Evolutionary conservation across 2,329 filamentous ascomycete species (phyloP), one percentile per base, ranked within the genome.

Genomic region (Diaporthe vexans): DNA sequence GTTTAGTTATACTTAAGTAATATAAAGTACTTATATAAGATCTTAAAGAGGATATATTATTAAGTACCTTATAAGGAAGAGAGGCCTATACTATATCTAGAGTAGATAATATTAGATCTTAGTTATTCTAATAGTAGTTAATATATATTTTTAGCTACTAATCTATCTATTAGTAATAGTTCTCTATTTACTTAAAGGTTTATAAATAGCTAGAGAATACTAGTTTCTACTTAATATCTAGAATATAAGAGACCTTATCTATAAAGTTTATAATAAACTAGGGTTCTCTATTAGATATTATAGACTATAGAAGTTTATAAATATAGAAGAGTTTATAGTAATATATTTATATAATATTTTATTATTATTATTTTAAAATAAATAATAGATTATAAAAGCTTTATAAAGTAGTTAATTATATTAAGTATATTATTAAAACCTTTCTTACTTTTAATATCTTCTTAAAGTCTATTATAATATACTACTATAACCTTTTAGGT

Each of bases 101-200:
- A 4, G 8, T n/a, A 21, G 19, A 7, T 57, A 57, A 57, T 57
- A 57, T 57, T 3, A 57, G 7, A 11, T 58, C 2, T 24, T 58
- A 58, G 6, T 37, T 58, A 58, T 58, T n/a, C 10, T 58, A 40
- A 40, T 37, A 58, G 11, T 58, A 58, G 21, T 58, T 58, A 58
- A 37, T 37, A 58, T 37, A 58, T 58, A 37, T 58, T 7, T 58
- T 58, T 37, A 58, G 11, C 8, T n/a, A 10, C 7, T 57, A 35
- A 19, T 33, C 9, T 57, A 57, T 57, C 8, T 58, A 37, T 4
- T 58, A 58, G 10, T 58, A 58, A 5, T 57, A 57, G 11, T 33
- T 58, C 10, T 58, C n/a, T n/a, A 58, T 8, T 24, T 58, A 58
- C n/a, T 15, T 37, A n/a, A 17, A 37, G 2, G 6, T 59, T 40